Base-by-base conservation (phyloP, 2,329 filamentous ascomycete genomes). In the Sporothrix protearum region DNA sequence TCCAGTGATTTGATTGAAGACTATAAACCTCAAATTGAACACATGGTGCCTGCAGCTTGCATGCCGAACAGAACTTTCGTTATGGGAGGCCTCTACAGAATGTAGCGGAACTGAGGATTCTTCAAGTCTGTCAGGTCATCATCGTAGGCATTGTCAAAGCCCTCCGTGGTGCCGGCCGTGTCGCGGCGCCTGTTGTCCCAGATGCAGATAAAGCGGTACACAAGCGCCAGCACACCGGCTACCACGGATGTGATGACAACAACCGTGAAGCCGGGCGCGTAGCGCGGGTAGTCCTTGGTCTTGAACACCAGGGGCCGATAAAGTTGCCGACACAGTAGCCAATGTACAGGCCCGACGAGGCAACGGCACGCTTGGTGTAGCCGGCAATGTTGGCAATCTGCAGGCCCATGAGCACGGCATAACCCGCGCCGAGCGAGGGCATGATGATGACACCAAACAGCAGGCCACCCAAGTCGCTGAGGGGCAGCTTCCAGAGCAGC, bases 101-200 rank as follows among this genome's bases (percentile, higher is more conserved):
- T 76, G 47, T 77, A 78, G 1, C 76, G 73, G 73, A 78, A 77
- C 33, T 78, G 76, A 2, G 75, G 75, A 49, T 77, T 77, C 76
- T 64, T 64, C 64, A 76, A 80, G 74, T 86, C 84, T 5, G 84
- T 86, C 55, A 85, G 77, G 73, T 85, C 84, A 76, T 86, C 84
- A 68, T 86, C 83, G 71, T 84, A 86, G 0, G 84, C 84, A 75
- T 86, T 81, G 61, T 86, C 85, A 63, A 82, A 86, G 0, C 80
- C 83, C 76, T 86, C 84, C n/a, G 79, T 70, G 10, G 78, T 80
- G 2, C 83, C 83, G 1, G 80, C 74, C 63, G 77, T 77, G 72
- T 86, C 83, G 33, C 83, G 80, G 71, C 76, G 78, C 22, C 76
- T 77, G 73, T 86, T 86, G 12, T 83, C 79, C 78, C 78, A 80